These are phyloP conservation scores for Lanmaoa rubissima DNA, from an alignment of 768 basidiomycete species.

Conservation along the genomic window DNA sequence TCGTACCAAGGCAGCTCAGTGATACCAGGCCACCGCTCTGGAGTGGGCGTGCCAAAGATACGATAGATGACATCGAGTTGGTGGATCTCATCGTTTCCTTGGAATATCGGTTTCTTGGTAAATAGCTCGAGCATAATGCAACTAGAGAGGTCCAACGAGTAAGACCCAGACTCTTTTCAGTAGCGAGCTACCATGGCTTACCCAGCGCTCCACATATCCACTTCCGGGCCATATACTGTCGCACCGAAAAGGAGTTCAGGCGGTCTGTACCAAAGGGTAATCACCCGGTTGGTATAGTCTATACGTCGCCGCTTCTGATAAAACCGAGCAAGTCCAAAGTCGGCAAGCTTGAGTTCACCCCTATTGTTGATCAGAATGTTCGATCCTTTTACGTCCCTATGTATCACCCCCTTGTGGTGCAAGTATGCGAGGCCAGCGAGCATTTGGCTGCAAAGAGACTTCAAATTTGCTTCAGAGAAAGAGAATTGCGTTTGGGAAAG, in stretches of 20 bases:
- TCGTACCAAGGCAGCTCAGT: conserved; percentile 95
- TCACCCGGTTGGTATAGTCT: conserved; percentile 99
- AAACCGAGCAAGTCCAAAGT: conserved; percentile 96
- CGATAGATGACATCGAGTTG: conserved; percentile 93
- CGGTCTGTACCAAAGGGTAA: conserved; percentile 97
- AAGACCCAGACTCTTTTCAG: neutral
- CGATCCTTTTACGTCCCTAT: conserved; percentile 98
- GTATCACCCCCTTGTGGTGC: conserved; percentile 93
- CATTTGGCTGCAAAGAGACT: conserved; percentile 96
- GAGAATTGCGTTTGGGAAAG: conserved; percentile 86
- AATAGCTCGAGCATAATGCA: conserved; percentile 99
- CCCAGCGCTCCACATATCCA: conserved; percentile 99
- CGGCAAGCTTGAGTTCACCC: conserved; percentile 93
- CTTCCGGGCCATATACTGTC: conserved; percentile 94
- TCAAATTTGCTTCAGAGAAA: conserved; percentile 86
- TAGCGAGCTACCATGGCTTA: conserved; percentile 31
- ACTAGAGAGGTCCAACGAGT: conserved; percentile 38
- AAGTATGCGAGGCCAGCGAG: conserved; percentile 91
- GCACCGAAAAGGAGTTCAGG: conserved; percentile 94
- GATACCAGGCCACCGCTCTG: conserved; percentile 80
- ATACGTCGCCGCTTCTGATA: conserved; percentile 87
- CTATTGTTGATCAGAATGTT: conserved; percentile 92
- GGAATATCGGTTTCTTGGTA: conserved; percentile 94
- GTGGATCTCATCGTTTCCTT: conserved; percentile 96
- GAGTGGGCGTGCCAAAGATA: conserved; percentile 84